Percentiles rank a stretch among this genome's conserved stretches.
Evolutionary conservation across 1,284 basidiomycete species (phyloP).

Genomic region (Irpex sp.): DNA sequence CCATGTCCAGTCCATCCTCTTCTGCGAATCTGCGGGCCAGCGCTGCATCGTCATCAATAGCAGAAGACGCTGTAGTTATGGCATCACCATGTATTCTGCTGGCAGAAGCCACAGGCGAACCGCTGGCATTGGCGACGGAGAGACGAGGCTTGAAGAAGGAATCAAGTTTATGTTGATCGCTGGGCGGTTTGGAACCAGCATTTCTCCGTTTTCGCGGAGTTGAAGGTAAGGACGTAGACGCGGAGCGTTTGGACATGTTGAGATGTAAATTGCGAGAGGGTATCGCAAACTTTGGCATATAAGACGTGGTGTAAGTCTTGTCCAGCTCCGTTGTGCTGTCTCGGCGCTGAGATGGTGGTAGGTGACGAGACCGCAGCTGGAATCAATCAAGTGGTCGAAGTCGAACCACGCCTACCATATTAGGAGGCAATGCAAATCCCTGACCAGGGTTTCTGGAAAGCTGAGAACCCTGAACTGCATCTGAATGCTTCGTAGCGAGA

Average conservation of each 20-base stretch:
- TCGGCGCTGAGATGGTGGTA: no score
- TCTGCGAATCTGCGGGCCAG: constrained; percentile 24
- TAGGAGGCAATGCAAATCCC: constrained; percentile 5
- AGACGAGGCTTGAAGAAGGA: constrained; percentile 21
- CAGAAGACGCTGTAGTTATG: constrained; percentile 6
- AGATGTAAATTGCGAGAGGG: background rate
- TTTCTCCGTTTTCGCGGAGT: constrained; percentile 25
- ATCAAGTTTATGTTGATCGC: constrained; percentile 27
- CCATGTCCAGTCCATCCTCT: constrained; percentile 24
- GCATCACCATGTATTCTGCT: constrained; percentile 1
- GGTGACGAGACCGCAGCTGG: background rate
- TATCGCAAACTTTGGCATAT: background rate
- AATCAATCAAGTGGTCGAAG: background rate
- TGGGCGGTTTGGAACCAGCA: constrained; percentile 5
- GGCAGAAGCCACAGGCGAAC: background rate
- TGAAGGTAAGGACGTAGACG: constrained; percentile 15
- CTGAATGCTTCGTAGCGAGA: background rate
- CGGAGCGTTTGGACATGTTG: constrained; percentile 26
- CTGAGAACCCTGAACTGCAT: background rate
- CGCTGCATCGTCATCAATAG: constrained; percentile 18
- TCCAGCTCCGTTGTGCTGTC: no score
- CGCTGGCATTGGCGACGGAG: background rate
- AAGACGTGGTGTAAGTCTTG: background rate
- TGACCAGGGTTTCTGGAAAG: constrained; percentile 6
- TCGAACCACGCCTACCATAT: constrained; percentile 10